phyloP scores from a whole-genome alignment of 768 basidiomycete species.

The Guyanaporus albipodus region DNA sequence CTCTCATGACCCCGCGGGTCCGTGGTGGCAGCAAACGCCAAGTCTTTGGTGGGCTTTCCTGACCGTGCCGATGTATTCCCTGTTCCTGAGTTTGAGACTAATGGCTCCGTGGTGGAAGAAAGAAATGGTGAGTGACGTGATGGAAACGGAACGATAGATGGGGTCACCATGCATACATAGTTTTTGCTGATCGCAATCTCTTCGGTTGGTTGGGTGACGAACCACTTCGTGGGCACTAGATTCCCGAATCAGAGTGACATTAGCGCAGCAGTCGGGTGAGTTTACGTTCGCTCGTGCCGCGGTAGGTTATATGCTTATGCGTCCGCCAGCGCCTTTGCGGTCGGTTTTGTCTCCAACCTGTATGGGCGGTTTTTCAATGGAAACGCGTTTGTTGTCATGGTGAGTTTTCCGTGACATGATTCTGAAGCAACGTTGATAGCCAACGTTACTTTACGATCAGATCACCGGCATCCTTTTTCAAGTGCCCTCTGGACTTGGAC shows the following conservation, averaged over 20 bases:
- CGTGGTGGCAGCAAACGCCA: conserved; percentile 75
- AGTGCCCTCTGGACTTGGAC: conserved; percentile 76
- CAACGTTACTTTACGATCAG: conserved; percentile 18
- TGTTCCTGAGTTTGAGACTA: conserved; percentile 63
- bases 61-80: conserved; percentile 65
- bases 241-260: conserved; percentile 73
- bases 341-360: conserved; percentile 74
- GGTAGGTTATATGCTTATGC: conserved; percentile 1
- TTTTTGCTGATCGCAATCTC: conserved; percentile 55
- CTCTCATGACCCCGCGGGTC: conserved; percentile 52
- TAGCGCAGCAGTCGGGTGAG: conserved; percentile 68
- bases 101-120: conserved; percentile 54
- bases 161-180: conserved; percentile 21
- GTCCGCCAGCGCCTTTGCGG: conserved; percentile 60
- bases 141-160: too few species aligned
- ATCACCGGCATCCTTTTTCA: conserved; percentile 84
- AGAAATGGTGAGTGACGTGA: conserved; percentile 57
- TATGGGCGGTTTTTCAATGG: conserved; percentile 72
- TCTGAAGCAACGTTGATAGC: background rate
- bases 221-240: conserved; percentile 56
- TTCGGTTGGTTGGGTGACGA: conserved; percentile 72
- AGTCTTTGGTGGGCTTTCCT: conserved; percentile 73
- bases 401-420: conserved; percentile 27
- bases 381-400: conserved; percentile 80
- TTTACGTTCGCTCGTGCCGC: conserved; percentile 1